Base-by-base conservation (phyloP, 2,329 filamentous ascomycete species). In the Neonectria ditissima region DNA sequence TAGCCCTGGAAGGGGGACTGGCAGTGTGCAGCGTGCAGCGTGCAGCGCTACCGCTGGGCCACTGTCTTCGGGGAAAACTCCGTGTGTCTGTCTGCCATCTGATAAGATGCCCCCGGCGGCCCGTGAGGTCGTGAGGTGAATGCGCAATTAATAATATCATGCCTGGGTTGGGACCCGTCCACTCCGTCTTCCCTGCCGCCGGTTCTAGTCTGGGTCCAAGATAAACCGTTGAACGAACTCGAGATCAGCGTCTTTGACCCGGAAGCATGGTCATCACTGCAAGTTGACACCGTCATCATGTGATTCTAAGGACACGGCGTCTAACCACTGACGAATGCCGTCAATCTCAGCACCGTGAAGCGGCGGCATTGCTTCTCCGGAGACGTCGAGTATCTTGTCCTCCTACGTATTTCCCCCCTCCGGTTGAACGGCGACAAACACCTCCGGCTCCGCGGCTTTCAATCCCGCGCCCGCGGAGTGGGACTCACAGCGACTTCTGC, bases 91-190 rank as follows among this genome's bases (percentile, higher is more conserved):
- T n/a, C n/a, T n/a, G n/a, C n/a, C 59, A 62, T 62, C 59, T 62
- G 55, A 62, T 62, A 56, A 57, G 59, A 57, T 62, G 54, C 32
- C 24, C n/a, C 16, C 37, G 16, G 16, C 37, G 37, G 3, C 16
- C n/a, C 16, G 37, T 18, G 37, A n/a, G n/a, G n/a, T n/a, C n/a
- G n/a, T n/a, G n/a, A 16, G 14, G 24, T 47, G 39, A 54, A 57
- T 57, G 47, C 48, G 54, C 54, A 41, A 62, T 62, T 58, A 62
- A 62, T 62, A 62, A 62, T 62, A 43, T 57, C 54, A 10, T 22
- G 5, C 14, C 39, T 48, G 43, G 59, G 34, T 47, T 54, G 41
- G 47, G 43, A 47, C 32, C 22, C 26, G 53, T 39, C 37, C 30
- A 34, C 47, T 18, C 41, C 43, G 22, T 39, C 45, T 58, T 52